A percentile compares a stretch with the other conserved stretches of the same genome.
These are phyloP conservation scores for Russula ochroleuca DNA, from an alignment of 768 basidiomycete species.

Conservation along the genomic window DNA sequence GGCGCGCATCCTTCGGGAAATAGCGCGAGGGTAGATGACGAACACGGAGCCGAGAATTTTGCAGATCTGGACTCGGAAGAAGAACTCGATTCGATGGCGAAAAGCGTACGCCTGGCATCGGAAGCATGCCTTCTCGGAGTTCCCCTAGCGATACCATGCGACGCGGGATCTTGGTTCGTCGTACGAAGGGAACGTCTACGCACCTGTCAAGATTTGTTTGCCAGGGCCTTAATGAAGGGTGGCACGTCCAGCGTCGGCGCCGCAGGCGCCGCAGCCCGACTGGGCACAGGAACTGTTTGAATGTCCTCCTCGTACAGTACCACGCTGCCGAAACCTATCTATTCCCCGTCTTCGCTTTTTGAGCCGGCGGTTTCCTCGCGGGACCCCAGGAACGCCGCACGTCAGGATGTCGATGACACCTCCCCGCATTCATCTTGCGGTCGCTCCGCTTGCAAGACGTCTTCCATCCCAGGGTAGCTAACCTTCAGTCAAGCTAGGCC, in stretches of 20 bases:
- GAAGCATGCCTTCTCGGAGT: slow-evolving; percentile 56
- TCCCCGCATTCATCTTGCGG: neutral
- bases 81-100: slow-evolving; percentile 72
- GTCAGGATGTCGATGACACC: neutral
- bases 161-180: slow-evolving; percentile 79
- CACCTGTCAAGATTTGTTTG: slow-evolving; percentile 37
- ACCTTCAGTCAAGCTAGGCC: neutral
- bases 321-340: neutral
- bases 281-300: slow-evolving; percentile 22
- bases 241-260: slow-evolving; percentile 29
- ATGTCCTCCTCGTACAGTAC: neutral
- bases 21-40: slow-evolving; percentile 53
- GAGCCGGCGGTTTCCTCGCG: neutral
- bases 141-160: slow-evolving; percentile 68
- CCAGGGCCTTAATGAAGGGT: slow-evolving; percentile 33
- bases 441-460: neutral
- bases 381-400: neutral
- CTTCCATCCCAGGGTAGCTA: neutral
- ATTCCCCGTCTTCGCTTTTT: neutral
- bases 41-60: slow-evolving; percentile 50
- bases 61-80: slow-evolving; percentile 82
- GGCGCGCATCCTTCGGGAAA: slow-evolving; percentile 39
- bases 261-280: slow-evolving; percentile 25
- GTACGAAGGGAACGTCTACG: slow-evolving; percentile 61
- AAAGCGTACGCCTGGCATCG: slow-evolving; percentile 53